Base-by-base conservation (phyloP, 1,139 yeast species). In the Zygosaccharomyces sapae region DNA sequence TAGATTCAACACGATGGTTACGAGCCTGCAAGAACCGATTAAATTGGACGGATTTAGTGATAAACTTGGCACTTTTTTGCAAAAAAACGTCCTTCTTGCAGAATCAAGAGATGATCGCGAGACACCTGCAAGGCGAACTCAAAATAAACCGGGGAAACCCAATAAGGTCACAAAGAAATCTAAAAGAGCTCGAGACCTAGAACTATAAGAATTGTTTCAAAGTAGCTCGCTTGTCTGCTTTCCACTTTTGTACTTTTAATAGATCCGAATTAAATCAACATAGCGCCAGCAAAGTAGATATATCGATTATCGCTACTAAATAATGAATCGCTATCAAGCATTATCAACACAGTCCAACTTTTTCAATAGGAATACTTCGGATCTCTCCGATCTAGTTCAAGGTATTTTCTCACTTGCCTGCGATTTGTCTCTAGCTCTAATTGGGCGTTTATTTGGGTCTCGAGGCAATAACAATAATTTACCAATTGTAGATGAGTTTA, bases 1-100 rank as follows among this genome's bases (percentile, higher is more conserved):
- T 35, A 55, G 51, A 13, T 52, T 43, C 38, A 48, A 46, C 18
- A 31, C 27, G 13, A 16, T 29, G 27, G 41, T 38, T 12, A 22
- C 33, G 4, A 19, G 34, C 5, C 20, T 38, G n/a, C 8, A 5
- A 12, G 24, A 19, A 7, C 34, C 33, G 12, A 10, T 38, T 24
- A 33, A 29, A 5, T 9, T 38, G 7, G 27, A 27, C 10, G 34
- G 22, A 9, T 38, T 38, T n/a, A 9, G n/a, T 4, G 41, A n/a
- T 12, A 38, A 38, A 22, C 29, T 38, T 5, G 41, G 25, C 13
- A 8, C 5, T 9, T 38, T 33, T 38, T 29, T 38, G 9, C 41
- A 38, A 27, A 38, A 16, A 29, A 30, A 29, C 18, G 41, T 38
- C 24, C 18, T 38, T 22, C 29, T 38, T 38, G 41, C 41, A 33